Evolutionary conservation across 2,329 filamentous ascomycete genomes (phyloP), one percentile per base, ranked within the genome.

Genomic region (Pyrenophora graminea): DNA sequence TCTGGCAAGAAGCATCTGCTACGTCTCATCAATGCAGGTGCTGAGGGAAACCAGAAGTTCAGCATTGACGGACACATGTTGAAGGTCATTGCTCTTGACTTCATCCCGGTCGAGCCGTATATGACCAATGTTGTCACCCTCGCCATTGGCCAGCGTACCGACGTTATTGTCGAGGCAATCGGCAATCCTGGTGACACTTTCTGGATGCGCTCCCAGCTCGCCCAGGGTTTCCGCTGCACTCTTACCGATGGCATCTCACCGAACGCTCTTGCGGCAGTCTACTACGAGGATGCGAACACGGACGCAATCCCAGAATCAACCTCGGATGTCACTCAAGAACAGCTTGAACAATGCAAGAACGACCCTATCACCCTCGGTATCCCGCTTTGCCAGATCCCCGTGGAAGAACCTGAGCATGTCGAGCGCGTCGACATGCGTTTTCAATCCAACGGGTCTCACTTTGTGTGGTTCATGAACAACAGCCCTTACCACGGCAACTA

Each of bases 201-300:
- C 52, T 76, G 73, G 71, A 74, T 76, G 71, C 69, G 74, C 47
- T 59, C 58, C n/a, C 58, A 63, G 19, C 55, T 64, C n/a, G 60
- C 48, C 3, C 55, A 56, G 15, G 52, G 52, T 8, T 55, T 52
- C 19, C 53, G 56, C 40, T 60, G 58, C 30, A 61, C 53, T 5
- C 53, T 63, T 13, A 57, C 42, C 30, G 45, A 56, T 6, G 53
- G 54, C 7, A 45, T 60, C 42, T 60, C 60, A 2, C 63, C 63
- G 1, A 61, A 62, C 21, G 63, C 62, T 31, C 45, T 62, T 0
- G 88, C 86, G 0, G 83, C 80, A 8, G 78, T 90, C 44, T 87
- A 86, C 73, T 90, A 90, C 67, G 77, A 86, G 37, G 63, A 77
- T 8, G 82, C 84, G 7, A 76, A 87, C 61, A 76, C 74, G 1